These are phyloP conservation scores for Tulasnella sp. DNA, from an alignment of 768 basidiomycete genomes.

Conservation along the genomic window DNA sequence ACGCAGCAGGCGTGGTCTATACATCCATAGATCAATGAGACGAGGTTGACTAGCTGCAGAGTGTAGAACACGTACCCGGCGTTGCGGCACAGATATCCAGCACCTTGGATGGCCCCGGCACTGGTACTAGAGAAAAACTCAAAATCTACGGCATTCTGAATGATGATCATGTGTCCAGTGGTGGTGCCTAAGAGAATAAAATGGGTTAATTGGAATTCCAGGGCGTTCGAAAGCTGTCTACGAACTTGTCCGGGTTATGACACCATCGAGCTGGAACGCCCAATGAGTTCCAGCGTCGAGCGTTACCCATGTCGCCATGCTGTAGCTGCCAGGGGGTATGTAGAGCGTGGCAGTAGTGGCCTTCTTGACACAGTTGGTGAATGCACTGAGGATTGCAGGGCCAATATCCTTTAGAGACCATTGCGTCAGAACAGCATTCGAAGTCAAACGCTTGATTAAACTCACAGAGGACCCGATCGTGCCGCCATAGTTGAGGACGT, in stretches of 20 bases:
- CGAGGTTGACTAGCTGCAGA: too few species aligned
- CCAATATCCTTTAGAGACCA: slow-evolving; percentile 22
- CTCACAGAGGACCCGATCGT: slow-evolving; percentile 23
- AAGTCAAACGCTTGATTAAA: neutral
- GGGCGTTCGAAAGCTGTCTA: neutral
- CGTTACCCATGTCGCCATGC: slow-evolving; percentile 27
- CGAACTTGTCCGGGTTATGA: slow-evolving; percentile 26
- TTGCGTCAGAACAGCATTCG: neutral
- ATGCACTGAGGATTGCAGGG: slow-evolving; percentile 25
- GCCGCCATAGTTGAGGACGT: slow-evolving; percentile 26
- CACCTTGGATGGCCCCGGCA: slow-evolving; percentile 26
- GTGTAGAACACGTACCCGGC: slow-evolving; percentile 22
- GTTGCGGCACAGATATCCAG: slow-evolving; percentile 26
- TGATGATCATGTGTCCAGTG: slow-evolving; percentile 27
- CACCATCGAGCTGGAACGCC: slow-evolving; percentile 23
- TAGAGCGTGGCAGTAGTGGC: slow-evolving; percentile 21
- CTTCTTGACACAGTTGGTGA: slow-evolving; percentile 26
- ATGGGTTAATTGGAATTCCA: neutral
- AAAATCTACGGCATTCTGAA: slow-evolving; percentile 27
- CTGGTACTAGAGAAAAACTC: slow-evolving; percentile 27
- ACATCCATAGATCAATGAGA: neutral
- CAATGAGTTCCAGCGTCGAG: slow-evolving; percentile 24
- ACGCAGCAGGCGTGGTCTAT: slow-evolving; percentile 25
- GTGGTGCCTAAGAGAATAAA: slow-evolving; percentile 16
- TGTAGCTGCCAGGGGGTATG: slow-evolving; percentile 25